Percentiles rank a stretch among this genome's conserved stretches.
Conservation (phyloP, 176 grass and related monocot genomes). For the Eremochloa ophiuroides region DNA sequence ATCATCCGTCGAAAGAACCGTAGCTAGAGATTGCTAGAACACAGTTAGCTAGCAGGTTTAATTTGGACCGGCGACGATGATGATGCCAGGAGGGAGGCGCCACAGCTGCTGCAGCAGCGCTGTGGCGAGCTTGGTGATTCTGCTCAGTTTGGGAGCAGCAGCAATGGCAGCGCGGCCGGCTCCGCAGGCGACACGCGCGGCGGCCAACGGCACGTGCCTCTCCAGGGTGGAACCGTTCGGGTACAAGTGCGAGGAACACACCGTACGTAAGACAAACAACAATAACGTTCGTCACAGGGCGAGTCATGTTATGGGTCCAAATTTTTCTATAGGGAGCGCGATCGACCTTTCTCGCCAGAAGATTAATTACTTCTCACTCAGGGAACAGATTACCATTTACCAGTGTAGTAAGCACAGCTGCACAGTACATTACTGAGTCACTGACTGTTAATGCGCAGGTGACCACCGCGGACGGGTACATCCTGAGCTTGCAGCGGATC, state of each 20-base stretch:
- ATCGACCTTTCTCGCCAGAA: not conserved
- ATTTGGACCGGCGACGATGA: not conserved
- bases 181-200: not conserved
- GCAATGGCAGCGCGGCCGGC: constrained; percentile 3
- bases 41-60: not conserved
- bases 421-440: not conserved
- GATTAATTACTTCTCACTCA: not conserved
- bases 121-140: not conserved
- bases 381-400: not conserved
- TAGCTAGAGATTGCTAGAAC: not conserved
- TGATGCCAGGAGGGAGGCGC: not conserved
- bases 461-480: constrained; percentile 55
- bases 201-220: constrained; percentile 34
- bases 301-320: not conserved
- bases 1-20: not conserved
- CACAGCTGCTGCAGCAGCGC: not conserved
- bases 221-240: constrained; percentile 38
- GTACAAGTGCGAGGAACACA: constrained; percentile 46
- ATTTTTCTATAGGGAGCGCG: not conserved
- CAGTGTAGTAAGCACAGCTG: not conserved
- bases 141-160: not conserved
- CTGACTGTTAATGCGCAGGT: constrained; percentile 12
- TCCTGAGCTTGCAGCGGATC: constrained; percentile 53
- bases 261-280: not conserved
- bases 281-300: not conserved